Base-by-base conservation (phyloP, 495 filamentous ascomycete genomes). In the Penicillium coprophilum region DNA sequence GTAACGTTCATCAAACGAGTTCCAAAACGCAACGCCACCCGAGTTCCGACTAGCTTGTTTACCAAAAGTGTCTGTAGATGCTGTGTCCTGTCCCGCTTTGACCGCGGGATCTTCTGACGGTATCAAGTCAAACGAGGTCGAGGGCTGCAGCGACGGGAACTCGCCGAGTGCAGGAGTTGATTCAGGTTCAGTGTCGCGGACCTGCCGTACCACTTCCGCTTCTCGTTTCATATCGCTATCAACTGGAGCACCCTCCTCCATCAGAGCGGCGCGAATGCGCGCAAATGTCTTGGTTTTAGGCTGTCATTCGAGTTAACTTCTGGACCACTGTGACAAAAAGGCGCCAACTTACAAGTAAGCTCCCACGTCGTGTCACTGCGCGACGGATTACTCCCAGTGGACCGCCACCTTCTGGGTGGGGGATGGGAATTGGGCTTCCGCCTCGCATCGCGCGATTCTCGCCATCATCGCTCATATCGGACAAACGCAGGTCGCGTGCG, bases 201-300 rank as follows among this genome's bases (percentile, higher is more conserved):
- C 92, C 71, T 96, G 95, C 2, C 89, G 87, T 53, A 97, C 88
- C 1, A 97, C 92, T 72, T 97, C 92, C 12, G 93, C 91, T 77
- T 99, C 94, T 38, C 91, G 87, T 53, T 88, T 87, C 57, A 92
- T 82, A 69, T 99, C 94, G 40, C 85, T 86, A 58, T 97, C 95
- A 27, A 96, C 70, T 0, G 94, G 94, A 0, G 91, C 82, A 36
- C 81, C 82, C 73, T 99, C 94, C 71, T 97, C 94, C 47, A 86
- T 77, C 1, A 99, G 81, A 7, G 90, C 90, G 10, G 94, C 95
- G 46, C 88, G 84, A 62, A 99, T 95, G 3, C 94, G 87, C 2
- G 92, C 91, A 71, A 97, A 97, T 0, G 84, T 89, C 74, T 96
- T 96, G 0, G 92, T 90, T 76, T 99, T 99, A 15, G 94, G 94